Conservation (phyloP, 1,139 yeast genomes). For the Pichia sp. region DNA sequence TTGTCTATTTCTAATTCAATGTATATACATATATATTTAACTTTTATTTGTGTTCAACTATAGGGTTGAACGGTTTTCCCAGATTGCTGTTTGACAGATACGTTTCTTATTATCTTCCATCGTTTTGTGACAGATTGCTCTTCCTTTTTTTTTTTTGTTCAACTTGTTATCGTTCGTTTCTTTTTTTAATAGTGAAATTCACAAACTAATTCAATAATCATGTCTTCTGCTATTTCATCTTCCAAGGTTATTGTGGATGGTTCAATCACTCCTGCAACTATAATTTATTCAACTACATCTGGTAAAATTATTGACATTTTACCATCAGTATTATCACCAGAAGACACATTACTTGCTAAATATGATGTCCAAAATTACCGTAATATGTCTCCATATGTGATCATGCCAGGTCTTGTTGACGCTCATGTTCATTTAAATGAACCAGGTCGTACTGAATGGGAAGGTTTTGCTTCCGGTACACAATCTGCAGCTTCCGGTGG, state of each 20-base stretch:
- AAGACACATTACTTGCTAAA: conserved; percentile 35
- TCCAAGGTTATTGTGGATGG: conserved; percentile 53
- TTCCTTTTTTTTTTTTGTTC: too few species aligned
- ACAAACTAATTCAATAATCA: conserved; percentile 17
- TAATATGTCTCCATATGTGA: conserved; percentile 55
- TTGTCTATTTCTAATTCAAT: too few species aligned
- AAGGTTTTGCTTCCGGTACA: conserved; percentile 90
- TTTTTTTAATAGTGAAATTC: too few species aligned
- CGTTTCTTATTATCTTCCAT: too few species aligned
- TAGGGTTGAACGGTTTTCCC: too few species aligned
- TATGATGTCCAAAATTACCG: conserved; percentile 42
- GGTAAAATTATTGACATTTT: conserved; percentile 60
- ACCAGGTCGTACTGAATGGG: conserved; percentile 95
- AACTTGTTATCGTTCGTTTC: too few species aligned
- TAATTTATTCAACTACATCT: conserved; percentile 53
- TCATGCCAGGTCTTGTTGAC: conserved; percentile 89
- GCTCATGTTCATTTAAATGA: conserved; percentile 91
- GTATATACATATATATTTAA: too few species aligned
- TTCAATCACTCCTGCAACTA: conserved; percentile 53
- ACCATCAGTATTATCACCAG: conserved; percentile 30
- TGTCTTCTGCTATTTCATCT: conserved; percentile 66
- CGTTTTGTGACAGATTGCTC: too few species aligned
- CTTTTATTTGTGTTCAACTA: too few species aligned
- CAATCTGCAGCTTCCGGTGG: conserved; percentile 93
- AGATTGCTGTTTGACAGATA: too few species aligned